Conservation (phyloP, 305 asterid genomes). For the Fraxinus velutina region DNA sequence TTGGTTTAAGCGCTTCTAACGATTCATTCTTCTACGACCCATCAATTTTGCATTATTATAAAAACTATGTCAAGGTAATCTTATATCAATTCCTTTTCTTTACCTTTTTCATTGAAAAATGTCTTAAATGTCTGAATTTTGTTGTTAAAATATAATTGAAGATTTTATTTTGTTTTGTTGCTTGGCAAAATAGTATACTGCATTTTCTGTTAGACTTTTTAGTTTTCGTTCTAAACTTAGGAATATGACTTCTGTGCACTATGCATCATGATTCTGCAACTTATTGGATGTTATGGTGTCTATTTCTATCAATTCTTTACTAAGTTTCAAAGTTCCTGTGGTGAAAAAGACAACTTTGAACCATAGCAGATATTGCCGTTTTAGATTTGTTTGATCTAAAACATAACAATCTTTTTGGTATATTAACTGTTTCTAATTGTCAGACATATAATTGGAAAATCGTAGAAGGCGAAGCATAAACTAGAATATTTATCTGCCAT, state of each 20-base stretch:
- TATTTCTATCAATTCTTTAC: neutral
- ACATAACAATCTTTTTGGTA: neutral
- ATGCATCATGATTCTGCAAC: neutral
- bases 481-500: neutral
- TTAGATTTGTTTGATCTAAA: neutral
- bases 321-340: neutral
- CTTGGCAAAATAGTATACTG: neutral
- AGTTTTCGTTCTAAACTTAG: neutral
- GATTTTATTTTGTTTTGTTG: neutral
- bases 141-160: neutral
- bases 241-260: neutral
- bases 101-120: neutral
- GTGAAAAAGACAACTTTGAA: neutral
- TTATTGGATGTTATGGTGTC: neutral
- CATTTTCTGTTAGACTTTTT: neutral
- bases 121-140: neutral
- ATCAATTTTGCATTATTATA: conserved; percentile 79
- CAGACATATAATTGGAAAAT: neutral
- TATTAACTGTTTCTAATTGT: neutral
- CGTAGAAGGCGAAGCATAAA: neutral
- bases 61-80: conserved; percentile 78
- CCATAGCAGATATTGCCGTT: neutral
- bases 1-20: conserved; percentile 86
- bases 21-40: conserved; percentile 99
- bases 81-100: neutral